Evolutionary conservation across 345 rosid species (phyloP).

Genomic region (Dipteronia sinensis): DNA sequence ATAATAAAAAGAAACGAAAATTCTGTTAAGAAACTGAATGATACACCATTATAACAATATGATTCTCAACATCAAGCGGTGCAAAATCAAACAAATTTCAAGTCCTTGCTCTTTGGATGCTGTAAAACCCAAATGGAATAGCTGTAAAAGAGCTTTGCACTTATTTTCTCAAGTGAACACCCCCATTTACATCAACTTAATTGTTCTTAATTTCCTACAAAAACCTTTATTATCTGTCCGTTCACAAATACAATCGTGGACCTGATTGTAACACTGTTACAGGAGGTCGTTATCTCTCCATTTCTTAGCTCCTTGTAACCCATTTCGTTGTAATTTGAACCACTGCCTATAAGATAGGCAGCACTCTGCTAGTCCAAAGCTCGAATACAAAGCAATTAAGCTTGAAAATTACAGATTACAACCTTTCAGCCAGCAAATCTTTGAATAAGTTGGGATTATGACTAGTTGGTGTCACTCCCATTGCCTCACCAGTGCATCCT

Average conservation of each 20-base stretch:
- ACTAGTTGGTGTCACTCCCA: constrained; percentile 84
- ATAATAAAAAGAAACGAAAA: background rate
- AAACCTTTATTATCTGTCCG: constrained; percentile 3
- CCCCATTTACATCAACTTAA: constrained; percentile 24
- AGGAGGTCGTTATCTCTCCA: constrained; percentile 17
- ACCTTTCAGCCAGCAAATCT: constrained; percentile 65
- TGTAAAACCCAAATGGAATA: background rate
- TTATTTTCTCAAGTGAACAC: constrained; percentile 13
- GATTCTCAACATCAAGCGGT: constrained; percentile 10
- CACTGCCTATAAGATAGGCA: background rate
- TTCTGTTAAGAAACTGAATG: background rate
- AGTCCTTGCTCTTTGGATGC: background rate
- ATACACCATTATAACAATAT: constrained; percentile 26
- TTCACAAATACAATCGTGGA: constrained; percentile 22
- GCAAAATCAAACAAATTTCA: constrained; percentile 5
- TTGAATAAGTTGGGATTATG: constrained; percentile 89
- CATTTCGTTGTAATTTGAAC: background rate
- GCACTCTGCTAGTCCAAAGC: background rate
- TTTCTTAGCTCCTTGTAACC: background rate
- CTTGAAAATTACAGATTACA: background rate
- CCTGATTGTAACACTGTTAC: constrained; percentile 2
- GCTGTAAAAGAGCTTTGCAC: background rate
- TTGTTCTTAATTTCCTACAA: constrained; percentile 15
- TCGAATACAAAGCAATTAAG: constrained; percentile 6
- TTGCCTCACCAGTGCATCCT: constrained; percentile 90